Evolutionary conservation across 1,284 basidiomycete species (phyloP), one percentile per base, ranked within the genome.

Genomic region (Fomitopsis pinicola): DNA sequence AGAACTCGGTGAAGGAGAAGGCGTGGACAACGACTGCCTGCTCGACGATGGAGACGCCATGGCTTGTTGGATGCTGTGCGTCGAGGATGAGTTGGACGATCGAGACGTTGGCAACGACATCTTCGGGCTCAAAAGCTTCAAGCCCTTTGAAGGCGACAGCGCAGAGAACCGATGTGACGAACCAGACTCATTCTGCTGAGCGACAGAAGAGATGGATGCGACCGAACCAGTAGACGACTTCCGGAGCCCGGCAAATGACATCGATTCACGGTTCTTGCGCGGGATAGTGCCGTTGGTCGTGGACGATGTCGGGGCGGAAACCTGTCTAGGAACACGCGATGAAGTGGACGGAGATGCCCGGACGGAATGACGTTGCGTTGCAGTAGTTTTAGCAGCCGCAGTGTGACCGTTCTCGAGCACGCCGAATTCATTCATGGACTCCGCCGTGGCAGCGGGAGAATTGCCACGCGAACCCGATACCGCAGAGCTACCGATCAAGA

Each of bases 221-320:
- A 89, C 84, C 19, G 91, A 92, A 50, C 88, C 83, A 0, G 88
- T 89, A 4, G 92, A 94, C 1, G 89, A 82, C 75, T 94, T 94
- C 42, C 91, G 85, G 55, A 91, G 74, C 33, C 87, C 84, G 57
- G 81, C 85, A 68, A 91, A 88, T 12, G 89, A 88, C 60, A 91
- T 78, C 0, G 90, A 91, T 50, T 92, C 91, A 22, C 91, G 83
- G 68, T 83, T 87, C 74, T 90, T 92, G 56, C 90, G 85, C 42
- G 82, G 78, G 42, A 76, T 75, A 12, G 74, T 68, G 15, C 76
- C 73, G n/a, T 76, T 77, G 8, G 81, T 82, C 26, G 75, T 76
- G 36, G 82, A 73, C 5, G 79, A 76, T 5, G 78, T 69, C 22
- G 80, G 75, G 42, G 77, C 78, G 52, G 86, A 81, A 28, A 86